A percentile compares a stretch with the other conserved stretches of the same genome.
Conservation (phyloP, 768 basidiomycete genomes). For the Crepidotus variabilis region DNA sequence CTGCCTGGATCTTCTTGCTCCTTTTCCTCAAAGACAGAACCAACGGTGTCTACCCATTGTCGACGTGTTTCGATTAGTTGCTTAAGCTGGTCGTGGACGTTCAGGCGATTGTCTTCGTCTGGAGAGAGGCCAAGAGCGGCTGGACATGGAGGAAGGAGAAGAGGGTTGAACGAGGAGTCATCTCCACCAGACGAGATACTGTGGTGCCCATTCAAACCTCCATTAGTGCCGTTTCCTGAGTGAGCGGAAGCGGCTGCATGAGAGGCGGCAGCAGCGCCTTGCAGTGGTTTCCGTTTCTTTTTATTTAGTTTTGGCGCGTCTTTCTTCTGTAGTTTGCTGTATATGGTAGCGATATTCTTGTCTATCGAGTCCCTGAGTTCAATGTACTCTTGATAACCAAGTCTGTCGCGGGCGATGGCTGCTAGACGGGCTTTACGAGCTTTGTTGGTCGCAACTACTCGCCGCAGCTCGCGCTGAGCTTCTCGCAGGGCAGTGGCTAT, state of each 20-base stretch:
- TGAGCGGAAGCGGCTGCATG: slow-evolving; percentile 22
- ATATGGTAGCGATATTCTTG: slow-evolving; percentile 72
- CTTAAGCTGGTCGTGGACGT: slow-evolving; percentile 63
- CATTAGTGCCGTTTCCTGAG: slow-evolving; percentile 23
- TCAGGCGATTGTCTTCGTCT: slow-evolving; percentile 61
- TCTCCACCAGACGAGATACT: slow-evolving; percentile 14
- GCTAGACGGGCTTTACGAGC: slow-evolving; percentile 71
- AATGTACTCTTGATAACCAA: slow-evolving; percentile 90
- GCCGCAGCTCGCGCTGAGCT: slow-evolving; percentile 77
- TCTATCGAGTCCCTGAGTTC: slow-evolving; percentile 84
- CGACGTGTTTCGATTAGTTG: slow-evolving; percentile 73
- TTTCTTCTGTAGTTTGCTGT: slow-evolving; percentile 80
- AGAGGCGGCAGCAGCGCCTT: slow-evolving; percentile 22
- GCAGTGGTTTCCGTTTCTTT: slow-evolving; percentile 62
- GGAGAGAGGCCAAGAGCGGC: slow-evolving; percentile 68
- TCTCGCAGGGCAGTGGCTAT: slow-evolving; percentile 88
- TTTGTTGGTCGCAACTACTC: slow-evolving; percentile 79
- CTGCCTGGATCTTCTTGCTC: slow-evolving; percentile 57
- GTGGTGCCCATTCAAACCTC: slow-evolving; percentile 4
- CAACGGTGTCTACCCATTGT: slow-evolving; percentile 77
- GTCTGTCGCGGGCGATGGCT: slow-evolving; percentile 75
- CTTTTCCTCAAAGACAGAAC: slow-evolving; percentile 71
- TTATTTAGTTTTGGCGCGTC: slow-evolving; percentile 71
- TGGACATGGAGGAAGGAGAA: slow-evolving; percentile 54
- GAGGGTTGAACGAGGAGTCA: slow-evolving; percentile 24